Evolutionary conservation across 176 grass and related monocot genomes (phyloP), one percentile per base, ranked within the genome.

Genomic region (Pharus latifolius): DNA sequence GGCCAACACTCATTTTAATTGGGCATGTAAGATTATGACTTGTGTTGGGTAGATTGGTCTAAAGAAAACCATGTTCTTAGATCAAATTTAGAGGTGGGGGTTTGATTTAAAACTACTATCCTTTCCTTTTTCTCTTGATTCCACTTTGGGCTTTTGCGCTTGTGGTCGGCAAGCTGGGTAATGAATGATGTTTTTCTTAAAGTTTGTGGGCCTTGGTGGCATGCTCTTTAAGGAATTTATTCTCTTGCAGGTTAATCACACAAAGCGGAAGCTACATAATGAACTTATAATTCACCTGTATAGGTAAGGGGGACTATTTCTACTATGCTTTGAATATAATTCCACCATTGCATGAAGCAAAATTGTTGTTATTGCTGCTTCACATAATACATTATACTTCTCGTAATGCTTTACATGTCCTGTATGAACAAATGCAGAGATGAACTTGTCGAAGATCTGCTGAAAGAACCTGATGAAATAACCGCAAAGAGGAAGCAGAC

Each of bases 251-350:
- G 96, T 99, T 80, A 91, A 91, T 73, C 96, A 91, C 58, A 99
- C 96, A 45, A 99, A 91, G 81, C 81, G 96, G 80, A 82, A 90
- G 17, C 84, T 99, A 57, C 96, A 99, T 80, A 99, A 99, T 88
- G 82, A 86, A 29, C 86, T 99, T 61, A 99, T 99, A 56, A 84
- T 70, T 27, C 86, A 69, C 15, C 90, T 99, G 70, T 99, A 99
- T 81, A 95, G 76, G 96, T 99, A 77, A 49, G 67, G 22, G 27
- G 47, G 22, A 15, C 12, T 38, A 32, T 67, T n/a, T 69, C 12
- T 78, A 72, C 14, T 42, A 35, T 62, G 44, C 33, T 78, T 56
- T 70, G 19, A 18, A 19, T 61, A 12, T 35, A 25, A 2, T 32
- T 67, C 18, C 49, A 54, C 4, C 10, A 45, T 72, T 35, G 0